Evolutionary conservation across 2,329 filamentous ascomycete species (phyloP), one percentile per base, ranked within the genome.

Genomic region (Fusarium papillatum): DNA sequence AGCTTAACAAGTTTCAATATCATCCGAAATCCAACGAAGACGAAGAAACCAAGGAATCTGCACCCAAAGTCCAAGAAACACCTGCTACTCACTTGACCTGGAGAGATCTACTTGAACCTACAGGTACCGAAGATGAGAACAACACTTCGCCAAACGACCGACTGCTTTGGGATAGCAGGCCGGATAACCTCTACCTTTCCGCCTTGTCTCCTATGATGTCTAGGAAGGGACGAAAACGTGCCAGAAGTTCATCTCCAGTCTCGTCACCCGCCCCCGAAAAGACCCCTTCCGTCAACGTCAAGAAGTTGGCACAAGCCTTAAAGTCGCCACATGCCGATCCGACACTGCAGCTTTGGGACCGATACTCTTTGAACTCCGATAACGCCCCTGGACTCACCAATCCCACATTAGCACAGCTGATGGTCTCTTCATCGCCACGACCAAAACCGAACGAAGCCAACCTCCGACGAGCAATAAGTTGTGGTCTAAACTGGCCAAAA

Each of bases 291-390:
- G 85, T 93, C 72, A 91, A 94, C 77, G 84, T 92, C 46, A 89
- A 91, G 78, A 87, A 88, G 73, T 83, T 93, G 50, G 88, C 90
- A 46, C 86, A 89, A 66, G 86, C 90, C 1, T 83, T 94, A 53
- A 92, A 90, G 75, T 93, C 93, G 1, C 92, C 93, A 16, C 90
- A 93, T 74, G 89, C 92, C 38, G 94, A 96, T 79, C 93, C 94
- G 43, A 93, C 93, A 4, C 84, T 93, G 38, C 93, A 96, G 74
- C 84, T 96, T 3, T 96, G 94, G 94, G 94, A 94, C 77, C 91
- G 93, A 64, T 95, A 95, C 80, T 90, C 93, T 43, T 83, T 91
- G 19, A 83, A 80, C 43, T 72, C 75, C 31, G 87, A 79, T 85
- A 88, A 73, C 83, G 84, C 65, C 76, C 84, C 55, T 2, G 89